phyloP scores from a whole-genome alignment of 441 rosid species.

The Pelargonium myrrhifolium region DNA sequence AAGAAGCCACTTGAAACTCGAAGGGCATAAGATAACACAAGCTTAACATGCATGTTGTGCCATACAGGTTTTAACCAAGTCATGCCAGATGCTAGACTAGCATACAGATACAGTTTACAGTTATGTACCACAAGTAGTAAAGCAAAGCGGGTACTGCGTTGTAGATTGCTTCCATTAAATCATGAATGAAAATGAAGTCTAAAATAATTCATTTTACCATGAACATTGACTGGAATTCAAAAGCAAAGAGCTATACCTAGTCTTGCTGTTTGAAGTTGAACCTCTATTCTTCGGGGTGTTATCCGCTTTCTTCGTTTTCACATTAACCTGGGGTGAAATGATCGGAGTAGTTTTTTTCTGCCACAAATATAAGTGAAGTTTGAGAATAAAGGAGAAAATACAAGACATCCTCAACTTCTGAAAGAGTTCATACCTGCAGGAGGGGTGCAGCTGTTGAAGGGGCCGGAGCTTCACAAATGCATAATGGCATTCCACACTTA shows the following conservation, averaged over 20 bases:
- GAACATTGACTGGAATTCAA: neutral
- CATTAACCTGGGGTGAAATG: slow-evolving; percentile 15
- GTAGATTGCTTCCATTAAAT: neutral
- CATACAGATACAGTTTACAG: too few species aligned
- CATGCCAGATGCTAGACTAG: neutral
- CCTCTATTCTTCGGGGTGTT: slow-evolving; percentile 44
- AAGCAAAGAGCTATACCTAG: slow-evolving; percentile 31
- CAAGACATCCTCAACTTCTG: slow-evolving; percentile 3
- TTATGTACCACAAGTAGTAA: too few species aligned
- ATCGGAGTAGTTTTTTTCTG: slow-evolving; percentile 33
- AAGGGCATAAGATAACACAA: slow-evolving; percentile 3
- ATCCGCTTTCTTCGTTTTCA: slow-evolving; percentile 47
- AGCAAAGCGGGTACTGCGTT: neutral
- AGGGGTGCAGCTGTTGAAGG: slow-evolving; percentile 26
- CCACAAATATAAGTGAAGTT: slow-evolving; percentile 12
- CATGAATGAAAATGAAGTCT: neutral
- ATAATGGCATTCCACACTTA: slow-evolving; percentile 93
- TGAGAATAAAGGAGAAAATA: slow-evolving; percentile 5
- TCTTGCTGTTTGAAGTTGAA: slow-evolving; percentile 57
- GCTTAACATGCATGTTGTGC: neutral
- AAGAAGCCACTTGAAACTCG: neutral
- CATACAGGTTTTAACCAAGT: neutral
- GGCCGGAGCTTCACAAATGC: slow-evolving; percentile 75
- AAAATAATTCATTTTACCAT: neutral
- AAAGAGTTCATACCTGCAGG: slow-evolving; percentile 27